Percentiles rank a stretch among this genome's conserved stretches.
Conservation (phyloP, 1,139 yeast species). For the Meyerozyma elateridarum region DNA sequence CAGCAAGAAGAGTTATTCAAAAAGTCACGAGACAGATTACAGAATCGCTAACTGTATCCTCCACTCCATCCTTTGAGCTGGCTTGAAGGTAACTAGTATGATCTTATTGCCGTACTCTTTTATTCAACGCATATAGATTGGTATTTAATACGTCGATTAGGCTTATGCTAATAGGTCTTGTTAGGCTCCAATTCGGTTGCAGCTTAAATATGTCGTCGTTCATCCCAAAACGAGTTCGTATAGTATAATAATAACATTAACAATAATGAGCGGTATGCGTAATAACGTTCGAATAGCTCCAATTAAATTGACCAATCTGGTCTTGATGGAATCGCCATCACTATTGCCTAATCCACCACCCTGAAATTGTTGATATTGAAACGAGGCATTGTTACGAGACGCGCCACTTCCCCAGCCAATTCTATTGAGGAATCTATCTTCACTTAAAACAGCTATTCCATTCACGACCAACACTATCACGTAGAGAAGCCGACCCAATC, state of each 20-base stretch:
- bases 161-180: not conserved
- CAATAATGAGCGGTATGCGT: conserved; percentile 68
- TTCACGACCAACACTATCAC: conserved; percentile 65
- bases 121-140: conserved; percentile 33
- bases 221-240: conserved; percentile 75
- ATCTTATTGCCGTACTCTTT: conserved; percentile 32
- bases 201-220: conserved; percentile 6
- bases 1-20: conserved; percentile 94
- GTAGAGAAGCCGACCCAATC: conserved; percentile 65
- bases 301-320: conserved; percentile 58
- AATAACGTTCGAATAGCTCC: conserved; percentile 72
- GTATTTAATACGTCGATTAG: conserved; percentile 10
- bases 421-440: conserved; percentile 75
- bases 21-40: conserved; percentile 75
- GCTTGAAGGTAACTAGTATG: conserved; percentile 23
- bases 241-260: conserved; percentile 61
- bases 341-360: conserved; percentile 17
- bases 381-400: conserved; percentile 14
- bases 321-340: conserved; percentile 45
- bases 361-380: conserved; percentile 26
- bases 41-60: conserved; percentile 23
- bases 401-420: conserved; percentile 39
- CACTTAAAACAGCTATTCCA: conserved; percentile 76
- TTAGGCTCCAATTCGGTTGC: too few species aligned
- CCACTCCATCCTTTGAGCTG: conserved; percentile 3